Evolutionary conservation across 305 asterid genomes (phyloP), one percentile per base, ranked within the genome.

Genomic region (Plantago lanceolata): DNA sequence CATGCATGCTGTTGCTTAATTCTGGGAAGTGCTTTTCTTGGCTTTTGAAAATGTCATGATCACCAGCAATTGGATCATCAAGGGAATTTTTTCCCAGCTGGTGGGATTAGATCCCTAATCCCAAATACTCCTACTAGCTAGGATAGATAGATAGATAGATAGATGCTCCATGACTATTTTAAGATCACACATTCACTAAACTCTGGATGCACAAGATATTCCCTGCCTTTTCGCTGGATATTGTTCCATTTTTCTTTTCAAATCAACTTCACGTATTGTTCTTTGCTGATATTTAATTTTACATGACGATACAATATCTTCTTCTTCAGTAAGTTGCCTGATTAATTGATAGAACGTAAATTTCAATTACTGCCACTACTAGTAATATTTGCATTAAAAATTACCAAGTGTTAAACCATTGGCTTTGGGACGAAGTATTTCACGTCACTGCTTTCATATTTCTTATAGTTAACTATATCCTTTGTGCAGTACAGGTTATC

Each of bases 121-220:
- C 49, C 57, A 52, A 52, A 58, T 15, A 64, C 19, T 18, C 64
- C 59, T 59, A 70, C 65, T 31, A 48, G 64, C 73, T 76, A 65
- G 68, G 78, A 73, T 73, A 79, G 73, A 75, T 78, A 71, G 78
- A 73, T 73, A 79, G 73, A 75, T 78, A 71, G 78, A 73, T 73
- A 79, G 73, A 75, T 78, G 73, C 76, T 56, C 71, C 54, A 49
- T 44, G 59, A 59, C 35, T 35, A 59, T n/a, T 53, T 60, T 65
- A 59, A 54, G 59, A 56, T 56, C 61, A 56, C 15, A 73, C 71
- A 65, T 62, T 66, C 72, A 48, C 43, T 16, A 56, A 26, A 55
- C 57, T 29, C 64, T 20, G 31, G 29, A 64, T 53, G 45, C 72
- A 44, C 66, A 59, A 70, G 53, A 71, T 67, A 68, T 76, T 75